Evolutionary conservation across 1,284 basidiomycete genomes (phyloP), one percentile per base, ranked within the genome.

Genomic region (Athelia sp.): DNA sequence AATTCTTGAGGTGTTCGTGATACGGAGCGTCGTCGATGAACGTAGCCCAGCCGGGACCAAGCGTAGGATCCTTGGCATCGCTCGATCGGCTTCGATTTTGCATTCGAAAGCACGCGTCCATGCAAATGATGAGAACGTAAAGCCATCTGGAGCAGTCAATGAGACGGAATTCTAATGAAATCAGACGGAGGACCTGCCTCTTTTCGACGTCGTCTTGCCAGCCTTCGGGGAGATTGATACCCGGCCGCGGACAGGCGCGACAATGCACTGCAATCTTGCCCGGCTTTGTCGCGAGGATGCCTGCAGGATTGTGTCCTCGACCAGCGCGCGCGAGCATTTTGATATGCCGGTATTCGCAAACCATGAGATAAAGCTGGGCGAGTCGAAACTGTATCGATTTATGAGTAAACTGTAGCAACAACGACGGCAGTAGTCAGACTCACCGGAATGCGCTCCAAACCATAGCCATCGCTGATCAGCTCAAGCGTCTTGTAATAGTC

Each of bases 171-270:
- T 22, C 8, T 4, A 22, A 8, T 17, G 10, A 10, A 15, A 43
- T n/a, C 0, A 8, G 26, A 42, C 31, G 19, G 18, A 29, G 29
- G 1, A 17, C 21, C 8, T 22, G 10, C 46, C 54, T 32, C 2
- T 49, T 42, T 2, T 50, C 42, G 4, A 47, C 29, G 1, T 43
- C 51, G 0, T 56, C 24, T 4, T 50, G 45, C 62, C 59, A 62
- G 21, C 50, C 46, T 2, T 13, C 15, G 2, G 58, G 60, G 4
- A 64, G 50, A 29, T 64, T 64, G 29, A 57, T 48, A 1, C 51
- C 57, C 1, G 60, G 58, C 8, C 53, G 52, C 8, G 57, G 61
- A 42, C 62, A 64, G 4, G 62, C 58, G 0, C 54, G 58, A 36
- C 62, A 63, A 4, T 35, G 35, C 3, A 62, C 45, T 10, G 62